A percentile compares a stretch with the other conserved stretches of the same genome.
phyloP scores from a whole-genome alignment of 2,329 filamentous ascomycete species.

The Raffaelea albimanens region DNA sequence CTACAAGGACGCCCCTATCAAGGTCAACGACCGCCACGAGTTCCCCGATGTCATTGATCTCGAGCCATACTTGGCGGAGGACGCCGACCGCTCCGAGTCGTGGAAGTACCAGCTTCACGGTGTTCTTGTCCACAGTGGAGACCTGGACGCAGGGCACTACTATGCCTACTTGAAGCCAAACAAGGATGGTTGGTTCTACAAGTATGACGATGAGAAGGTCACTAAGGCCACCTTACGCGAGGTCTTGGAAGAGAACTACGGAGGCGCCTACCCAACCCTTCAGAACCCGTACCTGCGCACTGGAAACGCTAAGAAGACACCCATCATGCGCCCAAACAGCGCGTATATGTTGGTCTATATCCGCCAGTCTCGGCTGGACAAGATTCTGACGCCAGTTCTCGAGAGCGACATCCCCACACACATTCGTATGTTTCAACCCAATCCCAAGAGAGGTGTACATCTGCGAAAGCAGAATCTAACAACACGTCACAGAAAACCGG shows the following conservation, averaged over 20 bases:
- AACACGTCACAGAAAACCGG: conserved; percentile 44
- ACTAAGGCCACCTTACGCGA: conserved; percentile 89
- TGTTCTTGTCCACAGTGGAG: conserved; percentile 91
- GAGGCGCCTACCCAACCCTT: conserved; percentile 61
- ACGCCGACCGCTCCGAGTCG: conserved; percentile 77
- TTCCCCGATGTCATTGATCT: conserved; percentile 81
- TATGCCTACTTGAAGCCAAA: conserved; percentile 93
- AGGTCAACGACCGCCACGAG: conserved; percentile 89
- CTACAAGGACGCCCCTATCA: conserved; percentile 95
- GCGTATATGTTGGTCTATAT: conserved; percentile 99
- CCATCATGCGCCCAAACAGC: conserved; percentile 61
- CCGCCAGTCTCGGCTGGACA: conserved; percentile 73
- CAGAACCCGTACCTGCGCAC: conserved; percentile 36
- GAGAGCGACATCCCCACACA: conserved; percentile 72
- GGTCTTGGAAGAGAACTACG: conserved; percentile 93
- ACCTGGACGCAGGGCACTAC: conserved; percentile 95
- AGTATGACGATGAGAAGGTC: conserved; percentile 93
- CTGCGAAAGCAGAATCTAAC: neutral
- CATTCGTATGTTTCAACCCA: conserved; percentile 49
- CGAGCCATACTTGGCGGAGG: conserved; percentile 74
- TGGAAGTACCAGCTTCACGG: conserved; percentile 92
- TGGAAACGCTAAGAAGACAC: conserved; percentile 42
- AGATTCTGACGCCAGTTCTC: conserved; percentile 68
- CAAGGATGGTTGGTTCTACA: conserved; percentile 92
- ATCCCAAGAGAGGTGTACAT: too few relatives aligned